These are phyloP conservation scores for Polychaeton citri DNA, from an alignment of 2,329 filamentous ascomycete species.

Conservation along the genomic window DNA sequence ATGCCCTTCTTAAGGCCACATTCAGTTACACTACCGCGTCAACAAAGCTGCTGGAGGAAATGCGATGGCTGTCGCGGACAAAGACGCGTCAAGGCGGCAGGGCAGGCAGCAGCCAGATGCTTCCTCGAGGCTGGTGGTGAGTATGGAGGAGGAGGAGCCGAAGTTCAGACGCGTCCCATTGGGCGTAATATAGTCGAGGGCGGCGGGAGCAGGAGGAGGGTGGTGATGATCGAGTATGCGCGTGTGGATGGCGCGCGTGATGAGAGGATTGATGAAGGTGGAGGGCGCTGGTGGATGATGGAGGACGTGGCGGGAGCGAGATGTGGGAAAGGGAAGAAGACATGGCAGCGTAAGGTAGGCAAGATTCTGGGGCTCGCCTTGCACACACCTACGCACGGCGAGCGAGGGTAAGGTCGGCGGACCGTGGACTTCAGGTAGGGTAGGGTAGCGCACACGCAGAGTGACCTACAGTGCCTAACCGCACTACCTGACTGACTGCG, in stretches of 20 bases:
- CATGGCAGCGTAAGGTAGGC: slow-evolving; percentile 3
- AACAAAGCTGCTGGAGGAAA: too few relatives aligned
- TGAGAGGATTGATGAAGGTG: slow-evolving; percentile 32
- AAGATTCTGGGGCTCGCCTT: slow-evolving; percentile 19
- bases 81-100: too few relatives aligned
- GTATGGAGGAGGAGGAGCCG: not conserved
- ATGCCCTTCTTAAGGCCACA: too few relatives aligned
- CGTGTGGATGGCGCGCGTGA: slow-evolving; percentile 4
- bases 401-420: too few relatives aligned
- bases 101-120: too few relatives aligned
- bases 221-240: not conserved
- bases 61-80: too few relatives aligned
- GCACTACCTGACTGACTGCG: too few relatives aligned
- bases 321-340: not conserved
- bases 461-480: too few relatives aligned
- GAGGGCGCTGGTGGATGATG: slow-evolving; percentile 19
- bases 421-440: too few relatives aligned
- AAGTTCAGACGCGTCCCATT: not conserved
- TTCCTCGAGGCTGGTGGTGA: not conserved
- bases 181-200: not conserved
- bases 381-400: too few relatives aligned
- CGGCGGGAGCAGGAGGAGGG: not conserved
- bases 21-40: too few relatives aligned
- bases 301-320: slow-evolving; percentile 8
- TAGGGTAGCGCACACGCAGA: too few relatives aligned